phyloP scores from a whole-genome alignment of 495 filamentous ascomycete species.

The Aspergillus avenaceus region DNA sequence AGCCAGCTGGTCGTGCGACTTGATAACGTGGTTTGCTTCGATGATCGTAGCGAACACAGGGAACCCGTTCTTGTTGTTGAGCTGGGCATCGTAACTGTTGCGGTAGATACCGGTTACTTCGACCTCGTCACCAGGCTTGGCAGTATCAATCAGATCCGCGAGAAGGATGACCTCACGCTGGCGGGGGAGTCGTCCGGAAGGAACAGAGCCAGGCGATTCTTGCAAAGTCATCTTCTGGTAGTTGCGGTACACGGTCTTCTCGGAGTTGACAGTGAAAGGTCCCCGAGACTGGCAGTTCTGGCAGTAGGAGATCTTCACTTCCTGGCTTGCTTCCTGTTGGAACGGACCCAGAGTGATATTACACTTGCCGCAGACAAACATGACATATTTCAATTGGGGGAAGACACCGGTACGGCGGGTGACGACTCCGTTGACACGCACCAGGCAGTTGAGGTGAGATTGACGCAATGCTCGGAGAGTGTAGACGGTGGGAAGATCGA shows the following conservation, averaged over 20 bases:
- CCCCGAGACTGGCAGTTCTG: conserved; percentile 96
- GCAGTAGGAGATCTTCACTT: conserved; percentile 95
- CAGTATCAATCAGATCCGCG: conserved; percentile 94
- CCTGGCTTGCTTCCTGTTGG: conserved; percentile 92
- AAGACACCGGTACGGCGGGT: conserved; percentile 97
- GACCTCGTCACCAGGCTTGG: conserved; percentile 96
- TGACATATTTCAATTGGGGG: conserved; percentile 96
- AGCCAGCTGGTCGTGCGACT: conserved; percentile 95
- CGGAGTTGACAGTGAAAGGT: conserved; percentile 92
- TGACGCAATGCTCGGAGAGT: conserved; percentile 97
- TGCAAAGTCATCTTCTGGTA: conserved; percentile 98
- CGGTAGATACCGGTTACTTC: conserved; percentile 97
- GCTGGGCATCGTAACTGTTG: conserved; percentile 95
- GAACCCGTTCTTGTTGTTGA: conserved; percentile 99
- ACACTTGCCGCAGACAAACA: conserved; percentile 95
- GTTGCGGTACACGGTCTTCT: conserved; percentile 99
- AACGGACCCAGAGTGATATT: conserved; percentile 89
- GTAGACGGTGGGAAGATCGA: conserved; percentile 88
- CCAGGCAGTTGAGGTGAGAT: conserved; percentile 92
- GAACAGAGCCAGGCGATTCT: conserved; percentile 95
- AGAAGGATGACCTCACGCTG: conserved; percentile 94
- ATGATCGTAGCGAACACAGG: conserved; percentile 97
- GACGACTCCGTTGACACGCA: conserved; percentile 92
- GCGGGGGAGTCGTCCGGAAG: conserved; percentile 89
- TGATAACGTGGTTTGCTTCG: conserved; percentile 95